Percentiles rank a stretch among this genome's conserved stretches.
These are phyloP conservation scores for Infundibulicybe gibba DNA, from an alignment of 768 basidiomycete species.

Conservation along the genomic window DNA sequence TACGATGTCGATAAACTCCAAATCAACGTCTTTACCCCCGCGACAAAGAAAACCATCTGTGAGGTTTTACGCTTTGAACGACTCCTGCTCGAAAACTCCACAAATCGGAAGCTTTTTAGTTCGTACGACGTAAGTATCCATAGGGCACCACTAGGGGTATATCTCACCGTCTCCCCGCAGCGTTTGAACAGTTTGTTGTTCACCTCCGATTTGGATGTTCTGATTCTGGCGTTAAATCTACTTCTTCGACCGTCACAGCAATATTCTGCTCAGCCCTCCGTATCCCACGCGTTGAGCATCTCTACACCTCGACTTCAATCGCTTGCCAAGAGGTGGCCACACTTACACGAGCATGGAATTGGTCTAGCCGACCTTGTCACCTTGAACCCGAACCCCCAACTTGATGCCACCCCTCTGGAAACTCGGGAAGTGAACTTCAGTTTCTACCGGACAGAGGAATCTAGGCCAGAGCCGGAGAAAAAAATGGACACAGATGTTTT, in stretches of 20 bases:
- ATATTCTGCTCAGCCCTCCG: constrained; percentile 84
- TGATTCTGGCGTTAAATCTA: constrained; percentile 79
- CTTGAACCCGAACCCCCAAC: constrained; percentile 42
- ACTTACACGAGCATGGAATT: constrained; percentile 75
- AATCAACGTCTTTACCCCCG: constrained; percentile 69
- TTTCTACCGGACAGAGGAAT: constrained; percentile 66
- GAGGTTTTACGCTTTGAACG: constrained; percentile 88
- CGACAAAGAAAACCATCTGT: constrained; percentile 69
- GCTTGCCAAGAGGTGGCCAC: constrained; percentile 82
- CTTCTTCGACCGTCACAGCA: constrained; percentile 93
- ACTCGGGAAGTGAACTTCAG: constrained; percentile 78
- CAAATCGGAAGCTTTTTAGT: constrained; percentile 92
- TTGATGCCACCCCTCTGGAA: constrained; percentile 65
- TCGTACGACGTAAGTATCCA: constrained; percentile 86
- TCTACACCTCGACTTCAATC: constrained; percentile 79
- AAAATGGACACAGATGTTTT: constrained; percentile 41
- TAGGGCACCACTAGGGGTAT: constrained; percentile 7
- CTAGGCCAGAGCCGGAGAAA: constrained; percentile 39
- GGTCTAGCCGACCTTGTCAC: constrained; percentile 72
- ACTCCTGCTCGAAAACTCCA: constrained; percentile 93
- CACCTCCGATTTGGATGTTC: constrained; percentile 85
- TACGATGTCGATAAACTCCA: constrained; percentile 89
- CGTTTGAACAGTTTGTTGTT: constrained; percentile 85
- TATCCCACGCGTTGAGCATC: constrained; percentile 79
- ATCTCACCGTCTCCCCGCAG: constrained; percentile 36